Base-by-base conservation (phyloP, 345 rosid genomes). In the Citrus inodora region DNA sequence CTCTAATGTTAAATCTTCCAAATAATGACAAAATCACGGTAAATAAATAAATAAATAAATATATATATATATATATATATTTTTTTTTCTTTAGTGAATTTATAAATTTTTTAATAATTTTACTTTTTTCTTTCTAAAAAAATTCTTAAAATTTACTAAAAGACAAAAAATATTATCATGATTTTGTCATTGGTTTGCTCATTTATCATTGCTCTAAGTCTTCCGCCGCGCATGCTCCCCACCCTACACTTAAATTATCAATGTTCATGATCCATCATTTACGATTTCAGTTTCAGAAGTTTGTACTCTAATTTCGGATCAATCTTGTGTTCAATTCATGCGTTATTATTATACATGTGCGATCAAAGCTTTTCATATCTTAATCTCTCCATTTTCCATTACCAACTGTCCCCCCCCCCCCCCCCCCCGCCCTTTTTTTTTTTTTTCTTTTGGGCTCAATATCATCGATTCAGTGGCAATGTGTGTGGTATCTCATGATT, bases 31-130 rank as follows among this genome's bases (percentile, higher is more conserved):
- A 11, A 46, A 46, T 46, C 16, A 46, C 1, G 48, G 46, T 9
- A 0, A 32, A 2, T 9, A 2, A 38, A 38, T 7, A 0, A 1
- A 0, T 1, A 25, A 0, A 25, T 25, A 25, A 0, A 25, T 25
- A 25, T 25, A 25, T 25, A 25, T 25, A 25, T 25, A 25, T 25
- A 25, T 25, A 25, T 25, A 25, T 25, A 25, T 25, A 25, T 28
- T 30, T 0, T 38, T 7, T 40, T 40, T 8, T 40, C 0, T 40
- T 9, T 40, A 11, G 16, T 11, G 16, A 46, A 11, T 46, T 46
- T 46, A 11, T 46, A 13, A 46, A 3, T 11, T 46, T 42, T 42
- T 42, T 42, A 42, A 42, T 42, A 42, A 2, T 10, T 42, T 10
- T 0, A 42, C 48, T 10, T 42, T 42, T 42, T 46, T 46, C 51